Base-by-base conservation (phyloP, 306 rosid genomes). In the Vigna trinervia region DNA sequence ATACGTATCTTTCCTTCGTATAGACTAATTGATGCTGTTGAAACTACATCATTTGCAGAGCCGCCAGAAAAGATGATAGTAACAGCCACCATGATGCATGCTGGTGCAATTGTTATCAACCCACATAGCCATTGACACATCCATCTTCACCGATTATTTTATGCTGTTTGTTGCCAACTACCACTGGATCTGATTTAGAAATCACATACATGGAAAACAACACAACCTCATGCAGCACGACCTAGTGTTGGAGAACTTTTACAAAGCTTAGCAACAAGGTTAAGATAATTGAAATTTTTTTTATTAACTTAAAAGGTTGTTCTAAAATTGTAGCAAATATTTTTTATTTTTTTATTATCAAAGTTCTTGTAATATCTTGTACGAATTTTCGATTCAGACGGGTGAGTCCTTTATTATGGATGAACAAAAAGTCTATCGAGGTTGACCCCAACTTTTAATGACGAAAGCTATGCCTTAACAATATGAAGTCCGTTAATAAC, bases 1-100 rank as follows among this genome's bases (percentile, higher is more conserved):
- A 46, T 19, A 1, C 7, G 71, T 79, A 75, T 36, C 60, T 67
- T 72, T 84, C 82, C 39, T 65, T 70, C 10, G 28, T 20, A 28
- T 47, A 23, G 79, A 62, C 60, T 45, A 36, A 23, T 54, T 32
- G 54, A 12, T 78, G 19, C 20, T 14, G 32, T 67, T 34, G 54
- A 45, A 45, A 19, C 70, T 50, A 8, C 20, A 14, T 66, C 50
- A 41, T 66, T 66, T 30, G 72, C 23, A 28, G 60, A 53, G 59
- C 78, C 61, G 48, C 78, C 43, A 13, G 58, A 71, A 64, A 62
- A 34, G 72, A 76, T 20, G 76, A 57, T n/a, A 8, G 46, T 47
- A 32, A 77, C 32, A 50, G 66, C 63, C 65, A 54, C 38, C 38
- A 36, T 36, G 41, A 36, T 36, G 7, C 38, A 34, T 20, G 74